A percentile compares a stretch with the other conserved stretches of the same genome.
phyloP scores from a whole-genome alignment of 345 rosid species.

The Arabis hirsuta region DNA sequence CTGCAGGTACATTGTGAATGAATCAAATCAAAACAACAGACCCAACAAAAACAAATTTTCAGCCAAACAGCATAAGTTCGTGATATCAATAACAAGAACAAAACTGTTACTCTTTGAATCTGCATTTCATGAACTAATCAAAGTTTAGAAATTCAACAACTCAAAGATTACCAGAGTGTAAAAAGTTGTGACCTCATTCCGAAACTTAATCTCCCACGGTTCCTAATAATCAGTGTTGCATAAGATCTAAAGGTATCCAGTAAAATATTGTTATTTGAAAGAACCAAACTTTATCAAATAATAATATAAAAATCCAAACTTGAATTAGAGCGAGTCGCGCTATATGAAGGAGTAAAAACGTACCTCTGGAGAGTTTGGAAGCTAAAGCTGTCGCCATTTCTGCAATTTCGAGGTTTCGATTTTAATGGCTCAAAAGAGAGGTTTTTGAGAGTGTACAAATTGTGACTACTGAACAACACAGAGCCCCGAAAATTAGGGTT shows the following conservation, averaged over 20 bases:
- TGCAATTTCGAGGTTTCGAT: slow-evolving; percentile 12
- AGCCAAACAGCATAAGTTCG: not conserved
- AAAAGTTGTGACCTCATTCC: not conserved
- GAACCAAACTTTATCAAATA: not conserved
- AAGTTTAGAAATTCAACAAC: not conserved
- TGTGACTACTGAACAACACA: not conserved
- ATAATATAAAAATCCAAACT: not conserved
- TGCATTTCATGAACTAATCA: slow-evolving; percentile 12
- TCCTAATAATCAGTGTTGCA: not conserved
- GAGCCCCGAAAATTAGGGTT: slow-evolving; percentile 18
- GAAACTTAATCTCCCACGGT: not conserved
- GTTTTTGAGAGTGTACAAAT: slow-evolving; percentile 1
- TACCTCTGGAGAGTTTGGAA: slow-evolving; percentile 35
- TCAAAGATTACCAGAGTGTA: not conserved
- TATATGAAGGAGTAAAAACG: not conserved
- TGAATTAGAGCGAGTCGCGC: slow-evolving; percentile 6
- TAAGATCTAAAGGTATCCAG: not conserved
- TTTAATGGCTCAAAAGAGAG: not conserved
- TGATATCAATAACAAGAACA: slow-evolving; percentile 11
- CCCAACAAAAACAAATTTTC: not conserved
- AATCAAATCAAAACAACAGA: slow-evolving; percentile 4
- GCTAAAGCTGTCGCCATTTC: slow-evolving; percentile 44
- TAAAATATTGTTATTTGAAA: not conserved
- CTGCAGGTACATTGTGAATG: slow-evolving; percentile 6
- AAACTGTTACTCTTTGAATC: not conserved